Evolutionary conservation across 768 basidiomycete genomes (phyloP).

Genomic region (Mycena kentingensis): DNA sequence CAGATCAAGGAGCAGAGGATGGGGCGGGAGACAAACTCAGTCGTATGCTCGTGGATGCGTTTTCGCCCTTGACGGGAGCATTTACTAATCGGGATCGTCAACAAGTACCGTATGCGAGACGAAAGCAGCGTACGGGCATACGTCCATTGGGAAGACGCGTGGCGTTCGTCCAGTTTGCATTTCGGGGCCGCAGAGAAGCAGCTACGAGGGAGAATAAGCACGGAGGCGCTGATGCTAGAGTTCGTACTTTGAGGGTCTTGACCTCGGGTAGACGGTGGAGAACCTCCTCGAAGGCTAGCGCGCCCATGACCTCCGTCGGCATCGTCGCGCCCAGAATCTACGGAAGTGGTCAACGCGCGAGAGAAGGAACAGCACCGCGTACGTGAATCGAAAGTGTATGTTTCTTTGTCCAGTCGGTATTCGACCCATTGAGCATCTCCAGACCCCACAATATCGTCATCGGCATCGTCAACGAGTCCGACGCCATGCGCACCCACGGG

Average conservation of each 20-base stretch:
- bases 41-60: constrained; percentile 9
- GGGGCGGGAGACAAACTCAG: constrained; percentile 2
- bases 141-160: neutral
- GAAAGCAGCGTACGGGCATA: constrained; percentile 8
- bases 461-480: constrained; percentile 32
- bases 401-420: constrained; percentile 33
- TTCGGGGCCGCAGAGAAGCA: constrained; percentile 26
- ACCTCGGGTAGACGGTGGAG: constrained; percentile 28
- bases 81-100: neutral
- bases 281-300: constrained; percentile 24
- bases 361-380: constrained; percentile 1
- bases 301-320: constrained; percentile 14
- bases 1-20: neutral
- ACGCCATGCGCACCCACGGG: constrained; percentile 28
- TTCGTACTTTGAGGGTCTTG: constrained; percentile 23
- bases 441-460: constrained; percentile 37
- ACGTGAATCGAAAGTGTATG: constrained; percentile 36
- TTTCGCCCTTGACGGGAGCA: constrained; percentile 12
- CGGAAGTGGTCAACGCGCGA: neutral
- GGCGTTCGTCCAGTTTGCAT: constrained; percentile 6
- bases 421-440: constrained; percentile 29
- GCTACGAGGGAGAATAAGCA: constrained; percentile 5
- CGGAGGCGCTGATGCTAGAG: neutral
- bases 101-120: neutral
- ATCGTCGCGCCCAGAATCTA: constrained; percentile 25